A percentile compares a stretch with the other conserved stretches of the same genome.
These are phyloP conservation scores for Xanthoconium stramineum DNA, from an alignment of 768 basidiomycete species.

Conservation along the genomic window DNA sequence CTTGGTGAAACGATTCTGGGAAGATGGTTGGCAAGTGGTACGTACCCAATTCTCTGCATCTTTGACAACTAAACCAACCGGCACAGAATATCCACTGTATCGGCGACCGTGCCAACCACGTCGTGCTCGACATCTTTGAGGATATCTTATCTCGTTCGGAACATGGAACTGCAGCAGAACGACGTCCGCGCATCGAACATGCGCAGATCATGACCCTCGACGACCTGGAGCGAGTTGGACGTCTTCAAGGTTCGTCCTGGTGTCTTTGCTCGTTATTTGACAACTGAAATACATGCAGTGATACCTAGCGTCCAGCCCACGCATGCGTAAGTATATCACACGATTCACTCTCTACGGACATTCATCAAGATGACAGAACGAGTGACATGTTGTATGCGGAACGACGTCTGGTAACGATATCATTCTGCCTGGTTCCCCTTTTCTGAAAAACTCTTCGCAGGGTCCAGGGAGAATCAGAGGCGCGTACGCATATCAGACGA, in stretches of 20 bases:
- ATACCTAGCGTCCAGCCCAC: constrained; percentile 92
- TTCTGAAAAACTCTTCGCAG: constrained; percentile 33
- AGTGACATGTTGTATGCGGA: constrained; percentile 96
- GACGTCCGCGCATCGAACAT: constrained; percentile 86
- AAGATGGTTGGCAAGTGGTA: constrained; percentile 83
- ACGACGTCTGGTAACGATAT: constrained; percentile 55
- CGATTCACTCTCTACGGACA: neutral
- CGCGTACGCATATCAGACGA: constrained; percentile 85
- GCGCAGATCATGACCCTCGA: constrained; percentile 77
- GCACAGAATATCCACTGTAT: constrained; percentile 83
- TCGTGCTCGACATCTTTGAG: constrained; percentile 83
- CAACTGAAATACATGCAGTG: constrained; percentile 42
- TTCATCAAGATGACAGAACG: constrained; percentile 42
- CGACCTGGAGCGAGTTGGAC: constrained; percentile 69
- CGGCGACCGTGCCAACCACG: constrained; percentile 83
- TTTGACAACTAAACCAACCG: neutral
- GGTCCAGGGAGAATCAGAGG: constrained; percentile 80
- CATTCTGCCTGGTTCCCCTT: neutral
- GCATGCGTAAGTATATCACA: constrained; percentile 61
- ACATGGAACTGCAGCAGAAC: constrained; percentile 31
- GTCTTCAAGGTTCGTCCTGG: constrained; percentile 60
- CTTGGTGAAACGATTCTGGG: constrained; percentile 61
- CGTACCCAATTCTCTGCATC: constrained; percentile 23
- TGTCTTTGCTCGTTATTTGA: neutral
- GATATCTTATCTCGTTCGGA: constrained; percentile 39